Evolutionary conservation across 2,329 filamentous ascomycete genomes (phyloP).

Genomic region (Fusarium sororula): DNA sequence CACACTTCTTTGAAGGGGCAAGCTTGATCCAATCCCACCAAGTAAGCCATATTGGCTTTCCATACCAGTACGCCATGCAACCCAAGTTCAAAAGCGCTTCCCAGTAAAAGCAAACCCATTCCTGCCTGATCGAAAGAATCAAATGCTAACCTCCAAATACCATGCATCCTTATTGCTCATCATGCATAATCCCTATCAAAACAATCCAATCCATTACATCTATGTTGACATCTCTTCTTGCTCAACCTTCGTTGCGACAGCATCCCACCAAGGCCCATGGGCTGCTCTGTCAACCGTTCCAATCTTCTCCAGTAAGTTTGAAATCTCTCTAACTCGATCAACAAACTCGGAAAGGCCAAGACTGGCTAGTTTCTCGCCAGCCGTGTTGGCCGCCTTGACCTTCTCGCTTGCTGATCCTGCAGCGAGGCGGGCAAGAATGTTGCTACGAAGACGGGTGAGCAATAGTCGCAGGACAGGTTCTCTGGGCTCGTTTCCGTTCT

Average conservation of each 20-base stretch:
- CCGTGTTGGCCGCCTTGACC: constrained; percentile 73
- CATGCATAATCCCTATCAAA: constrained; percentile 18
- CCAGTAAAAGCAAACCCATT: constrained; percentile 15
- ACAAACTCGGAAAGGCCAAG: constrained; percentile 80
- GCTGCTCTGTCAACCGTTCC: constrained; percentile 73
- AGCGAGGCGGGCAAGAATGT: constrained; percentile 71
- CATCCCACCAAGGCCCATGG: constrained; percentile 77
- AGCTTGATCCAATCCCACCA: constrained; percentile 4
- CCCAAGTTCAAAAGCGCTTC: constrained; percentile 26
- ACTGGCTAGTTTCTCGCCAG: constrained; percentile 73
- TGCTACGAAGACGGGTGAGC: constrained; percentile 71
- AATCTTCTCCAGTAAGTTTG: constrained; percentile 72
- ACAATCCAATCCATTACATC: not conserved
- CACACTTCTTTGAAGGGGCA: constrained; percentile 1
- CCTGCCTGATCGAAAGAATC: not conserved
- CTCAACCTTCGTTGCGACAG: constrained; percentile 66
- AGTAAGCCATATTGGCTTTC: constrained; percentile 13
- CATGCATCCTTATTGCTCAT: constrained; percentile 35
- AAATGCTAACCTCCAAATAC: constrained; percentile 27
- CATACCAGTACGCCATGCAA: constrained; percentile 35
- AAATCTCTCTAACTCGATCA: constrained; percentile 72
- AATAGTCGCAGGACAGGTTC: constrained; percentile 73
- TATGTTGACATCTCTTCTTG: constrained; percentile 49
- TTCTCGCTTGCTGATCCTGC: constrained; percentile 75
- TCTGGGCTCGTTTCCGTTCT: constrained; percentile 53